Evolutionary conservation across 139 green algal species (phyloP).

Genomic region (Edaphochlamys debaryana): DNA sequence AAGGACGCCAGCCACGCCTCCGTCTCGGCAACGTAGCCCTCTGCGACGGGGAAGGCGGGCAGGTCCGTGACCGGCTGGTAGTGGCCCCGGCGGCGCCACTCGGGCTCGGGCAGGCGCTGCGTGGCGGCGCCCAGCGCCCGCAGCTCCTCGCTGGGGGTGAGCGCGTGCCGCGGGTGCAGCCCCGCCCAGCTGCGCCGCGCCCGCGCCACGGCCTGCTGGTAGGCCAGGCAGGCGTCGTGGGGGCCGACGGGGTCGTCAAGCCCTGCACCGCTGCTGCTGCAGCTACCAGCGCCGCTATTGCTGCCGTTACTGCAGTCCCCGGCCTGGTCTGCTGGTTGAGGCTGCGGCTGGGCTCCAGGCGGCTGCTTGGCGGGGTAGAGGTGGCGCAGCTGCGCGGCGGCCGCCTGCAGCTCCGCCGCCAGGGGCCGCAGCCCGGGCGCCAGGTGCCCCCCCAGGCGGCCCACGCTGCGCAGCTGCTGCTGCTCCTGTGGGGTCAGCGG

Average conservation of each 20-base stretch:
- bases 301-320: background rate
- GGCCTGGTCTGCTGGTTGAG: background rate
- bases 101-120: background rate
- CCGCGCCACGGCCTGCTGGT: background rate
- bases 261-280: too few species aligned
- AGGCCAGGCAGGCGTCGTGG: background rate
- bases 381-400: constrained; percentile 36
- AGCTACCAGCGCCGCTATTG: too few species aligned
- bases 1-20: background rate
- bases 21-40: background rate
- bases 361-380: background rate
- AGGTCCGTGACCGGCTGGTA: background rate
- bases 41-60: background rate
- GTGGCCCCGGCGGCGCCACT: background rate
- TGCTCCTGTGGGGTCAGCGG: constrained; percentile 49
- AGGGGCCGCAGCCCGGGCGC: too few species aligned
- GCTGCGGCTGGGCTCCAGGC: too few species aligned
- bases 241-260: too few species aligned
- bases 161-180: background rate
- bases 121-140: background rate
- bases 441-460: too few species aligned
- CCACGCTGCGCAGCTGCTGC: constrained; percentile 37
- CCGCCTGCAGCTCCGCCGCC: background rate
- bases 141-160: background rate
- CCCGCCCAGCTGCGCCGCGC: background rate